Conservation (phyloP, 768 basidiomycete genomes). For the Cystobasidiopsis lactophilus region DNA sequence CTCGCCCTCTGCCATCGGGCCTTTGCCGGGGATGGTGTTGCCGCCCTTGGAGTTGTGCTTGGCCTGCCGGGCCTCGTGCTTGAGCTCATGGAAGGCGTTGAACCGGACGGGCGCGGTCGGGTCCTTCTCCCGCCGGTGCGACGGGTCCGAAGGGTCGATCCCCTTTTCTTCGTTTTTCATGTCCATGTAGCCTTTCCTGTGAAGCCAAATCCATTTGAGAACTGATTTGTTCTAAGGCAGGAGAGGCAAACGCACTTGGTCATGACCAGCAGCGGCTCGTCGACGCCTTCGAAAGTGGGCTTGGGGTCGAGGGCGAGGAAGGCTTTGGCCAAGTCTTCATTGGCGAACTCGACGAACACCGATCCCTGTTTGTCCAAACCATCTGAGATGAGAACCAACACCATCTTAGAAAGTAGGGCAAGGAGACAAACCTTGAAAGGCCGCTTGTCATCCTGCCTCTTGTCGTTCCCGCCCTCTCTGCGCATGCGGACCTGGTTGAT, state of each 20-base stretch:
- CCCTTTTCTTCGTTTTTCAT: slow-evolving; percentile 96
- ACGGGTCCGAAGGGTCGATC: slow-evolving; percentile 25
- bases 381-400: background rate
- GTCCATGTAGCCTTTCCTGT: slow-evolving; percentile 61
- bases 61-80: background rate
- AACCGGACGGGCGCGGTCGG: slow-evolving; percentile 41
- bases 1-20: slow-evolving; percentile 24
- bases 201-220: background rate
- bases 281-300: slow-evolving; percentile 43
- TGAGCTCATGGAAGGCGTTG: slow-evolving; percentile 56
- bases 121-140: slow-evolving; percentile 37
- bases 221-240: slow-evolving; percentile 3
- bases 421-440: slow-evolving; percentile 53
- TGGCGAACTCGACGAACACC: slow-evolving; percentile 68
- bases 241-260: slow-evolving; percentile 38
- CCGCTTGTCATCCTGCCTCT: slow-evolving; percentile 15
- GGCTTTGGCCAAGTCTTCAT: slow-evolving; percentile 42
- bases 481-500: slow-evolving; percentile 75
- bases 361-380: slow-evolving; percentile 39
- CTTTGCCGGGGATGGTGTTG: slow-evolving; percentile 22
- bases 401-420: too few relatives aligned
- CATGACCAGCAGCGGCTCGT: slow-evolving; percentile 55
- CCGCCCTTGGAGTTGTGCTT: background rate
- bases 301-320: slow-evolving; percentile 64
- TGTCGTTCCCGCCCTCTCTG: slow-evolving; percentile 48